These are phyloP conservation scores for Scutellospora calospora DNA, from an alignment of 371 early-diverging fungal genomes.

Conservation along the genomic window DNA sequence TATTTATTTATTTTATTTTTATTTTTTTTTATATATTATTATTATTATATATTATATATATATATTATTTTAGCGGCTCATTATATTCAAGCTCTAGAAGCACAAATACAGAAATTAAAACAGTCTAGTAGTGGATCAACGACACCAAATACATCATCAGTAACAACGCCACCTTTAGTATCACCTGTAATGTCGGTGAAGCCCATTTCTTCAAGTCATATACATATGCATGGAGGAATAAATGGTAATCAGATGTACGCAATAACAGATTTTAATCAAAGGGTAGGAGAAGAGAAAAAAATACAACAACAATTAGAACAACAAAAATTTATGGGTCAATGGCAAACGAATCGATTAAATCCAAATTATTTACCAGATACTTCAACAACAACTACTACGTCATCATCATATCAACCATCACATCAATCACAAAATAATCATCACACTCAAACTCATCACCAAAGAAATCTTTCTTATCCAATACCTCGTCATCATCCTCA, in stretches of 20 bases:
- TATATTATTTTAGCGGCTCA: slow-evolving; percentile 18
- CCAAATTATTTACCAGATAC: neutral
- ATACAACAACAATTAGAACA: slow-evolving; percentile 10
- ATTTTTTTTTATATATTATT: too few relatives aligned
- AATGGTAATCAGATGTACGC: neutral
- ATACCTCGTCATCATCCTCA: slow-evolving; percentile 9
- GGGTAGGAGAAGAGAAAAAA: neutral
- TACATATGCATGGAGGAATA: neutral
- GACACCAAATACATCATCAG: slow-evolving; percentile 1
- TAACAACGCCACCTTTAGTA: neutral
- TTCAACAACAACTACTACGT: too few relatives aligned
- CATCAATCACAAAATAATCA: neutral
- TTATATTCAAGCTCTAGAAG: slow-evolving; percentile 31
- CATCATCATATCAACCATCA: neutral
- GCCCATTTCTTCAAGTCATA: neutral
- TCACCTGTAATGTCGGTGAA: slow-evolving; percentile 10
- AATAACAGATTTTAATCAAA: neutral
- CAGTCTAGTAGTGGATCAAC: neutral
- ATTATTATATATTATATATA: neutral
- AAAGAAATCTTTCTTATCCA: slow-evolving; percentile 9
- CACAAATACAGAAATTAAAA: slow-evolving; percentile 22
- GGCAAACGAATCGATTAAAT: neutral
- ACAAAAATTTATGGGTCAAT: slow-evolving; percentile 10
- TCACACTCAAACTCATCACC: neutral
- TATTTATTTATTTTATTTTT: too few relatives aligned